phyloP scores from a whole-genome alignment of 1,284 basidiomycete species.

The Sporisorium iseilematis-ciliati region DNA sequence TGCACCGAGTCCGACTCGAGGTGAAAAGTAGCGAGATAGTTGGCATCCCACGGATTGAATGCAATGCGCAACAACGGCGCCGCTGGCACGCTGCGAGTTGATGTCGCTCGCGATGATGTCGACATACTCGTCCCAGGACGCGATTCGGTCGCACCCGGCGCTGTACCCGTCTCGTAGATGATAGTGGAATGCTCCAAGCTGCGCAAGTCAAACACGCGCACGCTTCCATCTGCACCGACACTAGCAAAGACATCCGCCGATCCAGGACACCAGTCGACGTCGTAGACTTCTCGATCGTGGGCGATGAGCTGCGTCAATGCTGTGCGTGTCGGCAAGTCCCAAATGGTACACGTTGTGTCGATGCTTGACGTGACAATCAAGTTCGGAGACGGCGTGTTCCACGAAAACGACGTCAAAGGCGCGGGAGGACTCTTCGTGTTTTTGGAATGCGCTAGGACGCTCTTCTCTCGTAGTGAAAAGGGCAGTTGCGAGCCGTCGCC shows the following conservation, averaged over 20 bases:
- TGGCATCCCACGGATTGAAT: conserved; percentile 70
- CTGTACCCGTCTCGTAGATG: conserved; percentile 80
- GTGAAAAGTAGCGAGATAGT: conserved; percentile 69
- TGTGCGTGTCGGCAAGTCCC: conserved; percentile 96
- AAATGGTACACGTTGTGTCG: conserved; percentile 71
- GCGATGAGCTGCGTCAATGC: conserved; percentile 90
- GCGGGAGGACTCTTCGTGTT: conserved; percentile 65
- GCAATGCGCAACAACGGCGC: conserved; percentile 67
- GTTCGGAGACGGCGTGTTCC: conserved; percentile 68
- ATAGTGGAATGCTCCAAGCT: conserved; percentile 98
- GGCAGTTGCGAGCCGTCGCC: conserved; percentile 31
- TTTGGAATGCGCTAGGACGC: conserved; percentile 66
- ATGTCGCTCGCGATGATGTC: conserved; percentile 38
- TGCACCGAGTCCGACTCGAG: conserved; percentile 66
- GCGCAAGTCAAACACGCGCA: conserved; percentile 95
- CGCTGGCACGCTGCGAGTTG: conserved; percentile 40
- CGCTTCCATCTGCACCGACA: conserved; percentile 94
- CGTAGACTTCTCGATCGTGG: conserved; percentile 97
- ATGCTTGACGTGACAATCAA: conserved; percentile 75
- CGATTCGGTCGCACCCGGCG: conserved; percentile 45
- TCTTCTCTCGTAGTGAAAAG: conserved; percentile 65
- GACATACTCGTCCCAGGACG: conserved; percentile 56
- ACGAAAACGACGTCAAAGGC: conserved; percentile 68
- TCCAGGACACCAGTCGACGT: conserved; percentile 97
- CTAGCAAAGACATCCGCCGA: conserved; percentile 98